A percentile compares a stretch with the other conserved stretches of the same genome.
These are phyloP conservation scores for Russula ochroleuca DNA, from an alignment of 768 basidiomycete species.

Conservation along the genomic window DNA sequence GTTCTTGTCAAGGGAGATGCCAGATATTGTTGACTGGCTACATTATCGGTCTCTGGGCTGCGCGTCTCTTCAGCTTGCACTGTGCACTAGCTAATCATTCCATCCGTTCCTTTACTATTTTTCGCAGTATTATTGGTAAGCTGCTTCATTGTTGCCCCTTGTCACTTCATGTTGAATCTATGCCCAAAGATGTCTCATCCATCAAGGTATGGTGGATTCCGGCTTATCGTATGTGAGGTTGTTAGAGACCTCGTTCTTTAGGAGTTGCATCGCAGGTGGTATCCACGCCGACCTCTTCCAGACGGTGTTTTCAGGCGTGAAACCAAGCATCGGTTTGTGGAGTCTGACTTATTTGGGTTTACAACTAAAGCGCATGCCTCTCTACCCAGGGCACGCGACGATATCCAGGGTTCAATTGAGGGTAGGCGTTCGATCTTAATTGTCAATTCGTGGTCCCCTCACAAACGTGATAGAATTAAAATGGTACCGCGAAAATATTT, in stretches of 20 bases:
- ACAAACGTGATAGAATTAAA: conserved; percentile 52
- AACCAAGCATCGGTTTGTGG: conserved; percentile 54
- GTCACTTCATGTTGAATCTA: background rate
- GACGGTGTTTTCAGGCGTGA: conserved; percentile 33
- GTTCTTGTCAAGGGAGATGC: conserved; percentile 77
- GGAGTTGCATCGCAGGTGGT: conserved; percentile 78
- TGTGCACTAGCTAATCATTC: conserved; percentile 16
- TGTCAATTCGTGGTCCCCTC: conserved; percentile 3
- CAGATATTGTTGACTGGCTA: conserved; percentile 69
- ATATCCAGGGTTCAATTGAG: conserved; percentile 70
- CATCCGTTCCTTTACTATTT: background rate
- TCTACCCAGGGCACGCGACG: conserved; percentile 65
- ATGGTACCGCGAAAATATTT: conserved; percentile 77
- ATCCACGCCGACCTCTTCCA: conserved; percentile 36
- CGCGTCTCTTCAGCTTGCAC: background rate
- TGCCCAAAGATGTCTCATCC: conserved; percentile 67
- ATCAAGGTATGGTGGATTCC: conserved; percentile 51
- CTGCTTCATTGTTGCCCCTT: background rate
- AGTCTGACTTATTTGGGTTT: background rate
- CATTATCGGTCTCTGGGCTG: conserved; percentile 60
- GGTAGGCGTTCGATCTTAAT: conserved; percentile 42
- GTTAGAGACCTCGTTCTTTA: conserved; percentile 31
- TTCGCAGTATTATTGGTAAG: conserved; percentile 64
- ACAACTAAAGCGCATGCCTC: background rate
- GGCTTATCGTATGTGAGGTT: background rate